phyloP scores from a whole-genome alignment of 768 basidiomycete genomes.

The Boletus tomentosulus region DNA sequence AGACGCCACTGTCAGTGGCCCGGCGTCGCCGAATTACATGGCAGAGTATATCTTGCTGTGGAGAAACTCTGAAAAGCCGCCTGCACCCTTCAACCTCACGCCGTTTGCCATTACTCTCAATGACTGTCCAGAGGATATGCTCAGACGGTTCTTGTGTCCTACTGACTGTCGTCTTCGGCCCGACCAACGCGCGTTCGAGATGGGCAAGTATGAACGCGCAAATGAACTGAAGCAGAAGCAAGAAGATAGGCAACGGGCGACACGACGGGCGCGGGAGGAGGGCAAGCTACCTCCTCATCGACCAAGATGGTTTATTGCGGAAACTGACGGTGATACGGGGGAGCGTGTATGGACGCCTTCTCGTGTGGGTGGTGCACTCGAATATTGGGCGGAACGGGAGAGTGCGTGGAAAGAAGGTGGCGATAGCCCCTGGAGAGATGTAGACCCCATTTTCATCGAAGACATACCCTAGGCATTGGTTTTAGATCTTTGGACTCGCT shows the following conservation, averaged over 20 bases:
- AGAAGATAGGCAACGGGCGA: conserved; percentile 76
- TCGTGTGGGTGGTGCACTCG: conserved; percentile 47
- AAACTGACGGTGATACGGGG: conserved; percentile 83
- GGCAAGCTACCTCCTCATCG: conserved; percentile 67
- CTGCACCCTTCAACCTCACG: conserved; percentile 90
- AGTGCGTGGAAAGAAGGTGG: conserved; percentile 46
- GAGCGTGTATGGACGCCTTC: conserved; percentile 84
- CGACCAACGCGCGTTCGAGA: conserved; percentile 92
- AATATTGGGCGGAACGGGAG: conserved; percentile 85
- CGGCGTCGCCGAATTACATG: conserved; percentile 40
- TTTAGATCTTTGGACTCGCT: neutral
- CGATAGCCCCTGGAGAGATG: conserved; percentile 50
- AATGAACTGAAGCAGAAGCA: conserved; percentile 75
- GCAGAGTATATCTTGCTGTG: conserved; percentile 84
- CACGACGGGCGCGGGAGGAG: conserved; percentile 69
- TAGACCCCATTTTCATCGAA: conserved; percentile 81
- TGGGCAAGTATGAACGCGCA: conserved; percentile 79
- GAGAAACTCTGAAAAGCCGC: conserved; percentile 84
- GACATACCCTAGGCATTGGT: conserved; percentile 32
- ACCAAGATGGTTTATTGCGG: conserved; percentile 84
- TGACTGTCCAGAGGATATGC: conserved; percentile 67
- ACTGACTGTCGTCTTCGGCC: conserved; percentile 92
- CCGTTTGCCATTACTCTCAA: conserved; percentile 93
- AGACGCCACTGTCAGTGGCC: conserved; percentile 54
- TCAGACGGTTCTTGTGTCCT: conserved; percentile 72